Evolutionary conservation across 2,329 filamentous ascomycete species (phyloP).

Genomic region (Diaporthe longicolla): DNA sequence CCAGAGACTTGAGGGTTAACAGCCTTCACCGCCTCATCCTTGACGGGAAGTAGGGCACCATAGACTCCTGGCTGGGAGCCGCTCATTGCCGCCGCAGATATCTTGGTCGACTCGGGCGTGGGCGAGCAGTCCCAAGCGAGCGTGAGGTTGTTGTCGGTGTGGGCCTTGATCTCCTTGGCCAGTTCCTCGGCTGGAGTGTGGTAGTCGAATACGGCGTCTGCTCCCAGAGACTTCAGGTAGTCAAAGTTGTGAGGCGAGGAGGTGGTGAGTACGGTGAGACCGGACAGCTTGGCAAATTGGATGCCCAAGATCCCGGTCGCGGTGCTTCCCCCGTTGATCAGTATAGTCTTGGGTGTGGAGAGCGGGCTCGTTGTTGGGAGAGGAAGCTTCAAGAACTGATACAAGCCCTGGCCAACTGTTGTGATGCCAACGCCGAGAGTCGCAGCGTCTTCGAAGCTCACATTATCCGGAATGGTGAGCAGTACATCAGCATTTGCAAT

Average conservation of each 20-base stretch:
- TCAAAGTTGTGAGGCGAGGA: conserved; percentile 48
- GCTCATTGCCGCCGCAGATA: conserved; percentile 32
- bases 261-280: conserved; percentile 54
- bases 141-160: conserved; percentile 29
- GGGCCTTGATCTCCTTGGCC: conserved; percentile 29
- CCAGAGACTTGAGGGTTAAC: conserved; percentile 54
- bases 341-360: conserved; percentile 23
- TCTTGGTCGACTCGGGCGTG: conserved; percentile 29
- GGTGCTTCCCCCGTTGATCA: conserved; percentile 63
- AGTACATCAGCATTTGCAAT: conserved; percentile 57
- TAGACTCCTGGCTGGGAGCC: conserved; percentile 23
- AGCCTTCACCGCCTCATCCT: conserved; percentile 49
- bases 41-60: neutral
- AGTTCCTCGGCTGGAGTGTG: conserved; percentile 35
- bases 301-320: conserved; percentile 66
- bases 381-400: conserved; percentile 60
- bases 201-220: conserved; percentile 42
- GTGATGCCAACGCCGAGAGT: conserved; percentile 57
- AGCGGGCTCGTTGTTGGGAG: conserved; percentile 58
- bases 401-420: conserved; percentile 64
- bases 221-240: conserved; percentile 41
- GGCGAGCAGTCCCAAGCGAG: conserved; percentile 43
- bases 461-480: conserved; percentile 59
- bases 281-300: conserved; percentile 56
- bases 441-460: conserved; percentile 63